Conservation (phyloP, 78 protist genomes). For the Mastigamoeba balamuthi region DNA sequence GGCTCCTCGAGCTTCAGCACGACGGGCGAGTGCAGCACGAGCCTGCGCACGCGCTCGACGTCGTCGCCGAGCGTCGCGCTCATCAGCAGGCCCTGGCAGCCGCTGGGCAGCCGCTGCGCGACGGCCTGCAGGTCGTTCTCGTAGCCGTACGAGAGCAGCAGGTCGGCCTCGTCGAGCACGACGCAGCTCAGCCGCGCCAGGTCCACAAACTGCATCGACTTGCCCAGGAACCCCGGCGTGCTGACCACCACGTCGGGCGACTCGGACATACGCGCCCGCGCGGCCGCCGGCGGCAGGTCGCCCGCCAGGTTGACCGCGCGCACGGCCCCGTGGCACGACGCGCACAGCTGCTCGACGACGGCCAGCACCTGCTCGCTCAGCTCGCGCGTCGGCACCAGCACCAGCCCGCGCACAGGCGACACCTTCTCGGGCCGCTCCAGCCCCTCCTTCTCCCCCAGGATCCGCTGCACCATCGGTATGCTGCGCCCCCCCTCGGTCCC, state of each 20-base stretch:
- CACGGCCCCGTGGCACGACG: too few species aligned
- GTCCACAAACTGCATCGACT: too few species aligned
- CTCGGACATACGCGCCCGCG: too few species aligned
- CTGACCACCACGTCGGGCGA: slow-evolving; percentile 50
- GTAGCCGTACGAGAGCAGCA: slow-evolving; percentile 63
- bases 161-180: slow-evolving; percentile 83
- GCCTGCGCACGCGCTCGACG: slow-evolving; percentile 35
- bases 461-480: slow-evolving; percentile 52
- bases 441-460: slow-evolving; percentile 39
- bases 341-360: slow-evolving; percentile 12
- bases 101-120: slow-evolving; percentile 16
- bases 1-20: slow-evolving; percentile 10
- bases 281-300: too few species aligned
- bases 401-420: slow-evolving; percentile 37
- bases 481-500: too few species aligned
- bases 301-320: too few species aligned
- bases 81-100: slow-evolving; percentile 68
- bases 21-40: slow-evolving; percentile 54
- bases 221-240: too few species aligned
- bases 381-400: slow-evolving; percentile 81
- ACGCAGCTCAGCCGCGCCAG: slow-evolving; percentile 13
- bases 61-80: slow-evolving; percentile 73
- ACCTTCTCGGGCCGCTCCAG: too few species aligned
- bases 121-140: slow-evolving; percentile 43
- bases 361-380: slow-evolving; percentile 59